Conservation (phyloP, 345 rosid genomes). For the Xanthoceras sorbifolium region DNA sequence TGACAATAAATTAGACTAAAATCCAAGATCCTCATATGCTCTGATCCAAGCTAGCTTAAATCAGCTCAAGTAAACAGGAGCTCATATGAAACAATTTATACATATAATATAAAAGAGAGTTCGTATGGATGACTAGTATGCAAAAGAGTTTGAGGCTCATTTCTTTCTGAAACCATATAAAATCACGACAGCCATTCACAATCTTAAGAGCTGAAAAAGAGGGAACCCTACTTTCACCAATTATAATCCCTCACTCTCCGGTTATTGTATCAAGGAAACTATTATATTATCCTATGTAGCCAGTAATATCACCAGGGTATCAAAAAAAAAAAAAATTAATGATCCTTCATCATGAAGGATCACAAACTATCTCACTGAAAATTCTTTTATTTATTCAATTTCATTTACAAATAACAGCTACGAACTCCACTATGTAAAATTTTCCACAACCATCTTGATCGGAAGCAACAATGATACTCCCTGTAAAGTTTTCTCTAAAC, state of each 20-base stretch:
- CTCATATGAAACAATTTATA: not conserved
- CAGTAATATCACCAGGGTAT: not conserved
- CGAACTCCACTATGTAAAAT: not conserved
- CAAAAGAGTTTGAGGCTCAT: not conserved
- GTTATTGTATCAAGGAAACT: not conserved
- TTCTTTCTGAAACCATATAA: not conserved
- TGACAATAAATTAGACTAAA: not conserved
- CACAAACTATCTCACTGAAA: not conserved
- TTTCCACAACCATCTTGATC: not conserved
- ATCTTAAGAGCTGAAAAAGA: constrained; percentile 3
- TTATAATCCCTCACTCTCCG: not conserved
- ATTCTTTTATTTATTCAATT: not conserved
- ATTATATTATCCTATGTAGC: not conserved
- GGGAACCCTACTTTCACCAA: not conserved
- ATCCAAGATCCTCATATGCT: not conserved
- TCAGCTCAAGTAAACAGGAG: not conserved
- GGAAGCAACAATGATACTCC: not conserved
- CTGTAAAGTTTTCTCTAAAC: not conserved
- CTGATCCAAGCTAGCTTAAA: not conserved
- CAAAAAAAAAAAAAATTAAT: not conserved
- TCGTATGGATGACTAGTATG: not conserved
- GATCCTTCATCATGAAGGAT: not conserved
- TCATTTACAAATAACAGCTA: not conserved
- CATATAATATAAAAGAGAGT: not conserved
- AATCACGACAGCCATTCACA: not conserved